These are phyloP conservation scores for Prinsepia uniflora DNA, from an alignment of 306 rosid species.

Conservation along the genomic window DNA sequence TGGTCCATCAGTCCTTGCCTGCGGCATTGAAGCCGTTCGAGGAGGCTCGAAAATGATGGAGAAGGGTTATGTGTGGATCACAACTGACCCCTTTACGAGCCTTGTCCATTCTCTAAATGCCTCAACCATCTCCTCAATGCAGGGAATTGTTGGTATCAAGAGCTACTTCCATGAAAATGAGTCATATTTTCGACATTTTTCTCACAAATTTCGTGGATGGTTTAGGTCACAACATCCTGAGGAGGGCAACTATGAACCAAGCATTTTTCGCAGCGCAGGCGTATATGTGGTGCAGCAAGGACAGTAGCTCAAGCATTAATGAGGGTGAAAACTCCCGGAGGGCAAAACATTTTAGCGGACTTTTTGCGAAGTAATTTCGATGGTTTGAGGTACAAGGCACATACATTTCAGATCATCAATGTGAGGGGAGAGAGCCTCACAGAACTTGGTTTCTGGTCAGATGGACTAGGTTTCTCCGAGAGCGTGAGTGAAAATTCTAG, in stretches of 20 bases:
- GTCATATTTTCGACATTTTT: slow-evolving; percentile 16
- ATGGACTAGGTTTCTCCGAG: slow-evolving; percentile 19
- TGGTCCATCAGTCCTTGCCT: slow-evolving; percentile 24
- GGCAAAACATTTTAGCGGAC: slow-evolving; percentile 17
- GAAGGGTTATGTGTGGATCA: slow-evolving; percentile 48
- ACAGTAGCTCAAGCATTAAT: slow-evolving; percentile 30
- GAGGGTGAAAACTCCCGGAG: slow-evolving; percentile 3
- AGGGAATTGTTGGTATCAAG: slow-evolving; percentile 43
- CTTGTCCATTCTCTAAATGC: slow-evolving; percentile 42
- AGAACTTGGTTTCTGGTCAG: slow-evolving; percentile 21
- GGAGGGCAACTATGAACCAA: slow-evolving; percentile 43
- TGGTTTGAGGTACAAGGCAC: slow-evolving; percentile 26
- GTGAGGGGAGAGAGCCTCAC: slow-evolving; percentile 7
- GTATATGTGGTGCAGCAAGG: slow-evolving; percentile 41
- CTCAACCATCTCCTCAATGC: slow-evolving; percentile 35
- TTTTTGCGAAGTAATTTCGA: slow-evolving; percentile 22
- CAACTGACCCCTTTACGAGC: slow-evolving; percentile 38
- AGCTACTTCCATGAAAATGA: slow-evolving; percentile 26
- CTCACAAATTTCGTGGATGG: slow-evolving; percentile 13
- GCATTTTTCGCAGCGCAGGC: slow-evolving; percentile 40
- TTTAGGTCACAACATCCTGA: slow-evolving; percentile 30
- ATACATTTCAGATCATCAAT: slow-evolving; percentile 32
- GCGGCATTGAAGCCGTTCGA: slow-evolving; percentile 30
- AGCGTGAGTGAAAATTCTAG: background rate
- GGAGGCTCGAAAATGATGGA: slow-evolving; percentile 43